A percentile compares a stretch with the other conserved stretches of the same genome.
phyloP scores from a whole-genome alignment of 306 rosid genomes.

The Crataegus laevigata region DNA sequence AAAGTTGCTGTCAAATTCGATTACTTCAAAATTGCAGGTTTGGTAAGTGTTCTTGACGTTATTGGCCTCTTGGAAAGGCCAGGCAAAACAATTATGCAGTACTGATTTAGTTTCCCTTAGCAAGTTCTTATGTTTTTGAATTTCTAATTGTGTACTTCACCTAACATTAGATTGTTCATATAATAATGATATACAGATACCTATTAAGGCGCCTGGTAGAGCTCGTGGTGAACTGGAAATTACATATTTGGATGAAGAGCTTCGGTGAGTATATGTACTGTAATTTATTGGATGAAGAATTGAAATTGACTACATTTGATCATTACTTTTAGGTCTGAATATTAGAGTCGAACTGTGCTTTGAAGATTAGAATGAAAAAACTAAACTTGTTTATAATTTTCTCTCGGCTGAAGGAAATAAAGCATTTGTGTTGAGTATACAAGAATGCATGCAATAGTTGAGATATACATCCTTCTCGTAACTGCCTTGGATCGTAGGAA shows the following conservation, averaged over 20 bases:
- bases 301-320: neutral
- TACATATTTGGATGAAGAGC: constrained; percentile 80
- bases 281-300: neutral
- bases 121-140: neutral
- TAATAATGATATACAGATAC: constrained; percentile 47
- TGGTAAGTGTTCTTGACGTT: constrained; percentile 45
- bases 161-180: neutral
- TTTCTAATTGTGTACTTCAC: constrained; percentile 7
- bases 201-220: constrained; percentile 81
- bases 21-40: constrained; percentile 70
- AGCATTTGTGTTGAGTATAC: neutral
- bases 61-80: neutral
- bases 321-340: neutral
- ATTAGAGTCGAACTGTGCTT: neutral
- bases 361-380: neutral
- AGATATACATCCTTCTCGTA: neutral
- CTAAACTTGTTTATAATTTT: neutral
- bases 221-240: constrained; percentile 87
- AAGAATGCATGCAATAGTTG: neutral
- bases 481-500: neutral
- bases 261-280: constrained; percentile 48
- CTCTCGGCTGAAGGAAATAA: neutral
- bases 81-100: no score
- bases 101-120: neutral
- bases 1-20: constrained; percentile 90